A percentile compares a stretch with the other conserved stretches of the same genome.
Evolutionary conservation across 2,329 filamentous ascomycete genomes (phyloP).

Genomic region (Microdochium bolleyi): DNA sequence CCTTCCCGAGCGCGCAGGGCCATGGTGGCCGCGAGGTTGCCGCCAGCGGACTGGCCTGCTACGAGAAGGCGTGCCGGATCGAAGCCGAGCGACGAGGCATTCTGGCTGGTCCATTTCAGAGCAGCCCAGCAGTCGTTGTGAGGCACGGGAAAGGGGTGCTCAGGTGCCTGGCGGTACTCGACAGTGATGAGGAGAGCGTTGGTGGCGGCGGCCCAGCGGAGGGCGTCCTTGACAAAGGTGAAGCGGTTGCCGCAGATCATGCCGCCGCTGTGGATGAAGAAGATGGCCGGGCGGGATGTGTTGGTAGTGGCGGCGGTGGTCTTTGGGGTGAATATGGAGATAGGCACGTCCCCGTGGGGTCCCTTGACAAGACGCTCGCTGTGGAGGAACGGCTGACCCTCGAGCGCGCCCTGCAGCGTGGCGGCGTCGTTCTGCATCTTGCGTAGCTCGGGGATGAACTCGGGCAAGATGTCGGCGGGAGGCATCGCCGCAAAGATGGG

Average conservation of each 20-base stretch:
- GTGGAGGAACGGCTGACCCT: not conserved
- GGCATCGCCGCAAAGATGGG: not conserved
- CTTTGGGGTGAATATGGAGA: constrained; percentile 12
- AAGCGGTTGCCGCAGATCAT: constrained; percentile 17
- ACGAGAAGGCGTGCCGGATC: constrained; percentile 29
- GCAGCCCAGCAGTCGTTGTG: constrained; percentile 19
- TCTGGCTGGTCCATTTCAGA: constrained; percentile 25
- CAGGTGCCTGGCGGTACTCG: constrained; percentile 18
- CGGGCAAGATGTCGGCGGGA: not conserved
- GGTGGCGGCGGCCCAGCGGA: constrained; percentile 11
- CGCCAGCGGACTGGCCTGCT: constrained; percentile 34
- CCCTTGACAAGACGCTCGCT: not conserved
- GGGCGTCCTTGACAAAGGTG: constrained; percentile 9
- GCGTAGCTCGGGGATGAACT: not conserved
- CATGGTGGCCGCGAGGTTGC: constrained; percentile 27
- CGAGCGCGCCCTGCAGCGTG: not conserved
- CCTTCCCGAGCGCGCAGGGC: constrained; percentile 27
- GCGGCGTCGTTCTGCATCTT: not conserved
- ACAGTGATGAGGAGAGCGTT: constrained; percentile 13
- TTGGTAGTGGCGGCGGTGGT: constrained; percentile 9
- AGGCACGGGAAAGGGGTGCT: constrained; percentile 18
- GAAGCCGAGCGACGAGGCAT: constrained; percentile 29
- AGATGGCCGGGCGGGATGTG: constrained; percentile 9
- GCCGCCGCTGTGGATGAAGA: constrained; percentile 19
- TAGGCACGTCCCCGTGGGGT: constrained; percentile 3